Conservation (phyloP, 306 rosid genomes). For the Quercus alba region DNA sequence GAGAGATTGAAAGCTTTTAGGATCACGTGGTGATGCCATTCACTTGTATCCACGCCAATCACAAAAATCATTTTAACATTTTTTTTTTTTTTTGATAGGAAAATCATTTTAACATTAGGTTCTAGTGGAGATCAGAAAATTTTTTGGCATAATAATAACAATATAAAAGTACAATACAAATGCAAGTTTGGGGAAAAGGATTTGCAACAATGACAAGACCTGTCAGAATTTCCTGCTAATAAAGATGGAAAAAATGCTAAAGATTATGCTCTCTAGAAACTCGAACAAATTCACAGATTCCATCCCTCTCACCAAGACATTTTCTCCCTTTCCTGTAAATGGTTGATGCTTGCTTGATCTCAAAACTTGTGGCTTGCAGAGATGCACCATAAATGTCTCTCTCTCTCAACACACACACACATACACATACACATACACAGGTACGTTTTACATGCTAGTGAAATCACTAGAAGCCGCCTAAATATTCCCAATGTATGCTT, state of each 20-base stretch:
- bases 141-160: conserved; percentile 23
- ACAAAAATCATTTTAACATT: conserved; percentile 29
- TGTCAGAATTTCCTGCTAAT: conserved; percentile 27
- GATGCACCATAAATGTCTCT: background rate
- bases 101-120: conserved; percentile 37
- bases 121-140: conserved; percentile 48
- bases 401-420: background rate
- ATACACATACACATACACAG: too few relatives aligned
- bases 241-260: background rate
- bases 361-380: conserved; percentile 4
- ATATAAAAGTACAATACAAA: conserved; percentile 20
- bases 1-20: conserved; percentile 28
- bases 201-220: conserved; percentile 36
- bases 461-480: background rate
- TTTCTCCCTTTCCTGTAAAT: conserved; percentile 23
- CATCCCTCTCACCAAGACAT: conserved; percentile 23
- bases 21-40: conserved; percentile 37
- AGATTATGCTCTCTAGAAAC: conserved; percentile 46
- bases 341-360: conserved; percentile 35
- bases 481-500: background rate
- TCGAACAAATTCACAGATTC: conserved; percentile 53
- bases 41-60: conserved; percentile 29
- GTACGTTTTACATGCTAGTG: background rate
- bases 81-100: background rate
- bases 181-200: conserved; percentile 25